phyloP scores from a whole-genome alignment of 2,329 filamentous ascomycete genomes.

The Aspergillus novoparasiticus region DNA sequence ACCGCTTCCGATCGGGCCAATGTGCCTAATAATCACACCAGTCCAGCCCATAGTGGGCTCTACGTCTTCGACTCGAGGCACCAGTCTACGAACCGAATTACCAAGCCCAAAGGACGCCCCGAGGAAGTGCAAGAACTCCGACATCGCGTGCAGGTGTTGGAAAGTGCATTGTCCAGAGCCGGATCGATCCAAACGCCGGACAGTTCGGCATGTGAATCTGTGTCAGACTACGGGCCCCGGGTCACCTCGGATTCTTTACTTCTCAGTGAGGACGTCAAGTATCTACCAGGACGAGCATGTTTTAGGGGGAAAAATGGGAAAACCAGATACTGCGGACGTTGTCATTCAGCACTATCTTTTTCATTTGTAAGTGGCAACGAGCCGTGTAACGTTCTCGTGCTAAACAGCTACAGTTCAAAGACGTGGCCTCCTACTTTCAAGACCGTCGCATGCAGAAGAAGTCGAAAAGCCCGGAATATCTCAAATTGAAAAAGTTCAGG shows the following conservation, averaged over 20 bases:
- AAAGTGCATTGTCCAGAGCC: conserved; percentile 28
- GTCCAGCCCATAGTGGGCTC: conserved; percentile 25
- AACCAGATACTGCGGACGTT: conserved; percentile 35
- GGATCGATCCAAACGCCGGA: conserved; percentile 29
- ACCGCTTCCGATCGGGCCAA: conserved; percentile 11
- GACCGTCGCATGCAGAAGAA: conserved; percentile 23
- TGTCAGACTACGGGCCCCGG: conserved; percentile 17
- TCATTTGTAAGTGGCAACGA: conserved; percentile 32
- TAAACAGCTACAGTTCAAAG: conserved; percentile 6
- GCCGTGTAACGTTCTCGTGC: neutral
- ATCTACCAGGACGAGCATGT: conserved; percentile 27
- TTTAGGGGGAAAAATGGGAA: conserved; percentile 36
- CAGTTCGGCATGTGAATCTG: conserved; percentile 21
- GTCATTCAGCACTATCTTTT: conserved; percentile 32
- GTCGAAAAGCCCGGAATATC: conserved; percentile 25
- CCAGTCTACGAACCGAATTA: conserved; percentile 24
- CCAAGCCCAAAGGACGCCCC: conserved; percentile 24
- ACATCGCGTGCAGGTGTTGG: conserved; percentile 29
- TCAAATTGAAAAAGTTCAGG: conserved; percentile 33
- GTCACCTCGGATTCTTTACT: conserved; percentile 17
- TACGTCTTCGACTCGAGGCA: conserved; percentile 39
- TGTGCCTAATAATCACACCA: conserved; percentile 16
- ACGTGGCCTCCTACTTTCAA: conserved; percentile 30
- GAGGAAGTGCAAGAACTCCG: conserved; percentile 37
- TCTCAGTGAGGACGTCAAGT: conserved; percentile 31